Base-by-base conservation (phyloP, 768 basidiomycete species). In the Boletus barrowsii region DNA sequence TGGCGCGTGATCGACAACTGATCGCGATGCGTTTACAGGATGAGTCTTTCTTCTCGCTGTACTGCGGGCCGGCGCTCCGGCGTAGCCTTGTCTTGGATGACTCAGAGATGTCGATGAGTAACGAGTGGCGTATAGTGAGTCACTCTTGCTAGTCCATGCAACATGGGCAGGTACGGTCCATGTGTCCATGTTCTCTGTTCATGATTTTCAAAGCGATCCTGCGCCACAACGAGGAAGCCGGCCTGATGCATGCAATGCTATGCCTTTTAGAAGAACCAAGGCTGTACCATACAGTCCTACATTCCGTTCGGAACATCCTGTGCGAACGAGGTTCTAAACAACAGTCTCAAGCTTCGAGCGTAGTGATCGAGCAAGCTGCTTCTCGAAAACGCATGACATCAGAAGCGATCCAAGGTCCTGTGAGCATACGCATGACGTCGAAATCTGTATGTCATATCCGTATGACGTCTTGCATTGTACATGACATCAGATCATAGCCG, bases 191-290 rank as follows among this genome's bases (percentile, higher is more conserved):
- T 40, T 13, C 4, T 42, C n/a, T 4, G 10, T 44, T 46, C 55
- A 49, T 56, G 56, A 56, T 57, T 56, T 49, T 57, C 56, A 20
- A 52, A 39, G 4, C 39, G 53, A 56, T 44, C 46, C 26, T 24
- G 22, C 51, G 42, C 51, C 54, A 24, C 20, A 32, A 36, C 42
- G 4, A 17, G 32, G 32, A 24, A 24, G 47, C 17, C 8, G 24
- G 24, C 32, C 8, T 30, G 18, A n/a, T 32, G 32, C 54, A 4
- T 33, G 7, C 26, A 3, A 22, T 33, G 43, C 50, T 37, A 54
- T 45, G 44, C 18, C 17, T 29, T 14, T 30, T 0, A 32, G 44
- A 42, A 13, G n/a, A 30, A n/a, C 10, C 18, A 10, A 29, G 29
- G 49, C 53, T 54, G 53, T 54, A 36, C 11, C 11, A n/a, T 10